phyloP scores from a whole-genome alignment of 352 stramenopile species.

The Pythium phragmiticola region DNA sequence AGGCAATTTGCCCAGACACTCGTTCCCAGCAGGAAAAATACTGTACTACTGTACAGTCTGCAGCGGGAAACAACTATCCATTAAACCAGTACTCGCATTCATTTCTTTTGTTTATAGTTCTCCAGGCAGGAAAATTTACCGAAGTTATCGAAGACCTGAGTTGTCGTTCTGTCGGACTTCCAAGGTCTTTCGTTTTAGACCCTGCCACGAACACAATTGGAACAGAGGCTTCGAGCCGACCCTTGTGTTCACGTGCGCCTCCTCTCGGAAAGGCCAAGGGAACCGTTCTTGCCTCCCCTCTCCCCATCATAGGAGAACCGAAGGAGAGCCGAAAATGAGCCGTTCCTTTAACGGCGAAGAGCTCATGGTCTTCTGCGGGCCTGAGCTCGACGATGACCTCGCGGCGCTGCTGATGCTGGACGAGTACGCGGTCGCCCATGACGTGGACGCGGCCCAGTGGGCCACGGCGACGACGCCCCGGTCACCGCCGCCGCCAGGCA shows the following conservation, averaged over 20 bases:
- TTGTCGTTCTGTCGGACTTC: not conserved
- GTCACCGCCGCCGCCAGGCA: not conserved
- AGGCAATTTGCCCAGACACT: too few relatives aligned
- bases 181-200: not conserved
- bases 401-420: conserved; percentile 22
- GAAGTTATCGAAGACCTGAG: not conserved
- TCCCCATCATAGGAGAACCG: not conserved
- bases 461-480: not conserved
- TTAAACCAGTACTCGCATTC: too few relatives aligned
- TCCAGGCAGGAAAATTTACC: not conserved
- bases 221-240: not conserved
- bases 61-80: too few relatives aligned
- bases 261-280: too few relatives aligned
- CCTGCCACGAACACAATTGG: conserved; percentile 5
- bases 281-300: too few relatives aligned
- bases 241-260: too few relatives aligned
- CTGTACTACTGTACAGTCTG: too few relatives aligned
- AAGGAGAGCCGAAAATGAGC: conserved; percentile 4
- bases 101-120: too few relatives aligned
- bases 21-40: too few relatives aligned
- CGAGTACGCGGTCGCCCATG: conserved; percentile 20
- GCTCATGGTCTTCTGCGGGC: conserved; percentile 11
- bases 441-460: conserved; percentile 14
- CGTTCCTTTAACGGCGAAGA: not conserved
- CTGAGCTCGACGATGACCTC: conserved; percentile 18